Percentiles rank a stretch among this genome's conserved stretches.
Evolutionary conservation across 495 filamentous ascomycete species (phyloP).

Genomic region (Hypoxylon trugodes): DNA sequence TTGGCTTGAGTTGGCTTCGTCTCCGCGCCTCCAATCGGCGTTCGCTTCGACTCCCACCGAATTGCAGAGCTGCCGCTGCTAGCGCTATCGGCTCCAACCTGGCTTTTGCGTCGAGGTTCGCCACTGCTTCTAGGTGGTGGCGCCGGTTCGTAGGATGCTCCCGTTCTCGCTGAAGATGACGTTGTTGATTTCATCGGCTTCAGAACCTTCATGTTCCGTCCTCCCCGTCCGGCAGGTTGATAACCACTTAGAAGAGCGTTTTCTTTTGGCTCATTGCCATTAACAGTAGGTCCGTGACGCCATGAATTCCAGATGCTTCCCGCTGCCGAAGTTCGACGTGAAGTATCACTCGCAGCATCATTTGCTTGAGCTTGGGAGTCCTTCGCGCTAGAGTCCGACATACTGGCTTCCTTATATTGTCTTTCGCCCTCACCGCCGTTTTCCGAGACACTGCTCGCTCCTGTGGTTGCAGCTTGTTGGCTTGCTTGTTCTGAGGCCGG

Average conservation of each 20-base stretch:
- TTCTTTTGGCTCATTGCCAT: constrained; percentile 58
- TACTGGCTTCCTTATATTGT: constrained; percentile 35
- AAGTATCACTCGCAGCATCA: constrained; percentile 40
- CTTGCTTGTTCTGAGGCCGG: constrained; percentile 45
- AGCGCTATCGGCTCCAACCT: constrained; percentile 43
- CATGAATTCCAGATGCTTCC: constrained; percentile 72
- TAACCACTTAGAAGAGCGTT: constrained; percentile 62
- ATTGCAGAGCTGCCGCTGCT: constrained; percentile 42
- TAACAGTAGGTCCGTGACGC: constrained; percentile 66
- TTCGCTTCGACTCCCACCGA: constrained; percentile 54
- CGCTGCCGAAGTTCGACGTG: constrained; percentile 55
- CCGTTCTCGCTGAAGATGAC: constrained; percentile 57
- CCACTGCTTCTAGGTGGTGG: constrained; percentile 45
- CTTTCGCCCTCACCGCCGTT: constrained; percentile 52
- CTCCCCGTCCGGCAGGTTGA: constrained; percentile 61
- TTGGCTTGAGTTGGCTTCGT: constrained; percentile 42
- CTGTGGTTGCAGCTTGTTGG: constrained; percentile 44
- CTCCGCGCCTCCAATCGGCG: constrained; percentile 33
- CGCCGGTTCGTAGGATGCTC: constrained; percentile 55
- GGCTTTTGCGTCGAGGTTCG: constrained; percentile 53
- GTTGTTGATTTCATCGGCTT: constrained; percentile 66
- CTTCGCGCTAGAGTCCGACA: constrained; percentile 40
- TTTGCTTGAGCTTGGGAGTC: constrained; percentile 39
- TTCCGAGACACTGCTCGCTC: constrained; percentile 47
- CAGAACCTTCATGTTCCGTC: constrained; percentile 80